Evolutionary conservation across 441 rosid species (phyloP).

Genomic region (Pelargonium citronellum): DNA sequence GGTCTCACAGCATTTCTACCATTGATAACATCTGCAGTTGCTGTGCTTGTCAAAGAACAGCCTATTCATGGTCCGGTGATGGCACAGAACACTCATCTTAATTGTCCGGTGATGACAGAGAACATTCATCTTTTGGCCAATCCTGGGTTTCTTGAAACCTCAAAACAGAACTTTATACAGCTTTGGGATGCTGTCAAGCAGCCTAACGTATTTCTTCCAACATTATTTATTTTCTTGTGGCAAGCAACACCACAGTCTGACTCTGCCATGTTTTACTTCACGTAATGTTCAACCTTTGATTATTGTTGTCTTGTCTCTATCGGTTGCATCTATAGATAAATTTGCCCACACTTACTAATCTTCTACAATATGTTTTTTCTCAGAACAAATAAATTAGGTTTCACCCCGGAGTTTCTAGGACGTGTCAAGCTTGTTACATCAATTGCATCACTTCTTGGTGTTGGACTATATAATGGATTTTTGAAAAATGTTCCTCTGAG

Average conservation of each 20-base stretch:
- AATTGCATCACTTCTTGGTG: conserved; percentile 80
- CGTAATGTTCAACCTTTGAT: conserved; percentile 38
- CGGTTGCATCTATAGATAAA: not conserved
- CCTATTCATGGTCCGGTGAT: conserved; percentile 38
- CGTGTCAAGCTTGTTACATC: conserved; percentile 89
- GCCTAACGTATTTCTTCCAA: conserved; percentile 77
- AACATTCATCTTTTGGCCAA: conserved; percentile 13
- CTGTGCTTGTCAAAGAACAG: conserved; percentile 85
- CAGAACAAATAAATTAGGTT: conserved; percentile 93
- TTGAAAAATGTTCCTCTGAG: conserved; percentile 69
- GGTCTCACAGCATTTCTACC: conserved; percentile 84
- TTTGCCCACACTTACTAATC: not conserved
- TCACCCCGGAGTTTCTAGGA: conserved; percentile 93
- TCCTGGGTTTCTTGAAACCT: conserved; percentile 57
- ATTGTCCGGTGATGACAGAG: too few species aligned
- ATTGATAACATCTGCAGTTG: conserved; percentile 79
- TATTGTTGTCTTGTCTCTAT: conserved; percentile 5
- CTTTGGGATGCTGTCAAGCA: conserved; percentile 74
- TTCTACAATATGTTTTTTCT: conserved; percentile 15
- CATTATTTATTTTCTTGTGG: conserved; percentile 87
- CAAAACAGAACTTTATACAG: conserved; percentile 55
- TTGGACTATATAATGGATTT: conserved; percentile 86
- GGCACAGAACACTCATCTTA: conserved; percentile 34
- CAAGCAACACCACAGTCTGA: conserved; percentile 98
- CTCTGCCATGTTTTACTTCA: conserved; percentile 94